phyloP scores from a whole-genome alignment of 2,329 filamentous ascomycete species.

The Ophiostoma quercus region DNA sequence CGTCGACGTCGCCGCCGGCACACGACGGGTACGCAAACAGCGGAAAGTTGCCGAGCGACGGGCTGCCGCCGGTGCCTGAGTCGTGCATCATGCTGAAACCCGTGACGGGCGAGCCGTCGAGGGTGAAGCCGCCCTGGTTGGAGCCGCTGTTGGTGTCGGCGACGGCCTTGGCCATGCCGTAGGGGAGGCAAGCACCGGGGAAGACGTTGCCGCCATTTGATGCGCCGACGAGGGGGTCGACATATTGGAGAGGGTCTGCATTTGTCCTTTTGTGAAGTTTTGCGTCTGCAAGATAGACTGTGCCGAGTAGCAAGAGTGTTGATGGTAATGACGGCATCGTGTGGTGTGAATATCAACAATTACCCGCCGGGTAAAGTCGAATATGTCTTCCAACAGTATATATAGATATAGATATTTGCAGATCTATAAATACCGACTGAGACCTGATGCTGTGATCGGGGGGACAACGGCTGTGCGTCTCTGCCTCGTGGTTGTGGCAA shows the following conservation, averaged over 20 bases:
- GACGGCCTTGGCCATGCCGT: slow-evolving; percentile 52
- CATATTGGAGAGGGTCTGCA: slow-evolving; percentile 27
- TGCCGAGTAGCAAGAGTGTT: background rate
- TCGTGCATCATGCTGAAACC: slow-evolving; percentile 57
- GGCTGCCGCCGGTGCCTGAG: slow-evolving; percentile 51
- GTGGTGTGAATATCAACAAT: background rate
- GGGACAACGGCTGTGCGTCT: background rate
- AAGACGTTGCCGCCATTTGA: slow-evolving; percentile 35
- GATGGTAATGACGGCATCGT: background rate
- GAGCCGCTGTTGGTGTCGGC: slow-evolving; percentile 50
- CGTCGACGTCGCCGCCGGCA: slow-evolving; percentile 42
- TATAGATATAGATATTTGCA: background rate
- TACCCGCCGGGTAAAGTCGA: background rate
- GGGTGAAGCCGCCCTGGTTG: slow-evolving; percentile 54
- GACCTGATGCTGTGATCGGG: slow-evolving; percentile 4
- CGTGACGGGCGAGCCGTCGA: slow-evolving; percentile 45
- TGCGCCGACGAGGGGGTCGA: slow-evolving; percentile 41
- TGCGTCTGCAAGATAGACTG: slow-evolving; percentile 10
- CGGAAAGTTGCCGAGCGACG: slow-evolving; percentile 68
- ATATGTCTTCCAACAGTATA: background rate
- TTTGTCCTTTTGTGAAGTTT: background rate
- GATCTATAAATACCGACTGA: background rate
- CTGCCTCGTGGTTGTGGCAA: slow-evolving; percentile 1
- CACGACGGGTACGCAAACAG: slow-evolving; percentile 63
- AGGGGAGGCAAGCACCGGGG: slow-evolving; percentile 41